Base-by-base conservation (phyloP, 768 basidiomycete genomes). In the Tephrocybe sp. region DNA sequence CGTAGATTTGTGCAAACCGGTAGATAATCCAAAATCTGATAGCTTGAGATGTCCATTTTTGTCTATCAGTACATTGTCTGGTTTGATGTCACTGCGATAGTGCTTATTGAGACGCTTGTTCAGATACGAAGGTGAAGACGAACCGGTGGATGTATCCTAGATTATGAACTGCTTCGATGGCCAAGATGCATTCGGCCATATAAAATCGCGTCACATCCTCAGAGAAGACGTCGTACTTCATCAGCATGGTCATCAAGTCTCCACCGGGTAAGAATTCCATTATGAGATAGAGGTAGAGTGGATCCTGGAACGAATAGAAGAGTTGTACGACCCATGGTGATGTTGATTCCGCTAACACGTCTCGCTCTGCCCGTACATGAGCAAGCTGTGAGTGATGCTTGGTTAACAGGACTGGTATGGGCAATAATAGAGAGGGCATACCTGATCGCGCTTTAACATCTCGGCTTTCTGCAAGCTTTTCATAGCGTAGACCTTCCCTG, bases 231-330 rank as follows among this genome's bases (percentile, higher is more conserved):
- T 97, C 95, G 69, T 99, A 98, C 69, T 97, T 98, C 87, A 99
- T 99, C 59, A 99, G 75, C 95, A 98, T 99, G 11, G 97, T 97
- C 95, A 99, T 98, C 55, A 99, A 75, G 66, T 99, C 95, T n/a
- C 95, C 95, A 38, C 95, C 95, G 30, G 83, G 82, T 37, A 84
- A 75, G 58, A 80, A 80, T 56, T 79, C 79, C 95, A 99, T 99
- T 74, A 99, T 90, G 52, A 99, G 82, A 72, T 97, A 99, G 22
- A 99, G 83, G 64, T 95, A 97, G 45, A 91, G 74, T 1, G 90
- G 83, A 66, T 98, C 97, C 67, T 99, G 95, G 78, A 97, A 98
- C 30, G 94, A 97, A 69, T 97, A 98, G 76, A 88, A 98, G 15
- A 98, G 75, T 61, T 97, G 94, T 1, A 97, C 94, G 42, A 98